Evolutionary conservation across 2,329 filamentous ascomycete species (phyloP).

Genomic region (Lasiodiplodia sp.): DNA sequence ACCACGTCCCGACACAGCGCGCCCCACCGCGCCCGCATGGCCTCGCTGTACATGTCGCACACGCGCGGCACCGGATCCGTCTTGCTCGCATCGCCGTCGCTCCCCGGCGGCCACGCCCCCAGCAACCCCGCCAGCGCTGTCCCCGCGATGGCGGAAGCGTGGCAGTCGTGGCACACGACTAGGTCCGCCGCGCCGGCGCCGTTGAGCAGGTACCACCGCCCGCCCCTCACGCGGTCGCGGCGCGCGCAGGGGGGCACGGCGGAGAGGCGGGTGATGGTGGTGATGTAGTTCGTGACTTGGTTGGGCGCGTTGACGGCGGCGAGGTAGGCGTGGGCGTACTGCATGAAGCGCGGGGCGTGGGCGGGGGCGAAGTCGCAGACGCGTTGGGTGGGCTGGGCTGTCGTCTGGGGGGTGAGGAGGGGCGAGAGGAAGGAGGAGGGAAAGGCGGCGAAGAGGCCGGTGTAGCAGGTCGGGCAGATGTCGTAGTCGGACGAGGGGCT

Average conservation of each 20-base stretch:
- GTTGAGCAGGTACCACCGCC: not conserved
- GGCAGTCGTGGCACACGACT: not conserved
- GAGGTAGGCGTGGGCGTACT: not conserved
- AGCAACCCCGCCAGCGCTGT: not conserved
- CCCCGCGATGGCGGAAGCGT: not conserved
- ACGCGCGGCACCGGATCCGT: not conserved
- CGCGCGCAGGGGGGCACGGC: not conserved
- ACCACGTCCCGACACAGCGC: not conserved
- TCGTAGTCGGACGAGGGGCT: constrained; percentile 64
- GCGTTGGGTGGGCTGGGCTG: not conserved
- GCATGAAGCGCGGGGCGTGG: not conserved
- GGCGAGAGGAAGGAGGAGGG: constrained; percentile 60
- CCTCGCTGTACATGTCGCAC: constrained; percentile 14
- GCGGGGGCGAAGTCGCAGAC: constrained; percentile 1
- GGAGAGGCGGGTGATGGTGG: not conserved
- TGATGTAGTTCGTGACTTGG: not conserved
- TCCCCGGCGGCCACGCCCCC: not conserved
- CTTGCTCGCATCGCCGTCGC: not conserved
- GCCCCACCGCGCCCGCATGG: not conserved
- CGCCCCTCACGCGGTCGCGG: not conserved
- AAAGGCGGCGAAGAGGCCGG: constrained; percentile 61
- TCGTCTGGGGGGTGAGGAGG: constrained; percentile 24
- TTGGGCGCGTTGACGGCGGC: not conserved
- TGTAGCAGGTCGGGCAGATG: constrained; percentile 80
- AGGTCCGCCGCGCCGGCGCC: not conserved